Evolutionary conservation across 1,139 yeast genomes (phyloP).

Genomic region (Pneumocystis murina): DNA sequence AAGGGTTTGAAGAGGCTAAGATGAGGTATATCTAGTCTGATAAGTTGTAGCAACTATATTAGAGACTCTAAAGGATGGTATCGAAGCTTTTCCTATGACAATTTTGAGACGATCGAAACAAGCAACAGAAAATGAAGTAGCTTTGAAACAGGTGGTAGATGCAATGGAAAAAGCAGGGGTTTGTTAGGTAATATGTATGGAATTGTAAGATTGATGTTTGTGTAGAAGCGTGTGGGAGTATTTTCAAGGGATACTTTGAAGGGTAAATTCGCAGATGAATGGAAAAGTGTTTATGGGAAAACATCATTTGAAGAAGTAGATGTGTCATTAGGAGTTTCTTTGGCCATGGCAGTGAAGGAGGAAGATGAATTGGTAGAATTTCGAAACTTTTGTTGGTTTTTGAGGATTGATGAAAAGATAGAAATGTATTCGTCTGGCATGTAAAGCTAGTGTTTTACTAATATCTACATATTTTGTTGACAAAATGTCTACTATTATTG

Average conservation of each 20-base stretch:
- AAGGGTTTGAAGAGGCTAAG: constrained; percentile 3
- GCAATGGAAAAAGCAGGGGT: constrained; percentile 33
- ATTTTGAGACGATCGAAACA: constrained; percentile 73
- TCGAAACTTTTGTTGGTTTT: too few species aligned
- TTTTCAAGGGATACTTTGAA: constrained; percentile 59
- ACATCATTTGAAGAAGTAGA: constrained; percentile 40
- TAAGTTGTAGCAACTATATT: constrained; percentile 46
- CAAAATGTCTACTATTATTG: constrained; percentile 76
- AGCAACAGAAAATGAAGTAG: constrained; percentile 51
- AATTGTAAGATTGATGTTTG: neutral
- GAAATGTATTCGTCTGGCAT: constrained; percentile 41
- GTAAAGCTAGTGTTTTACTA: constrained; percentile 64
- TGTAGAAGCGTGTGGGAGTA: constrained; percentile 38
- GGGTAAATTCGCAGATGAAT: constrained; percentile 71
- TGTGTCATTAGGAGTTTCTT: constrained; percentile 39
- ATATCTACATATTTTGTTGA: constrained; percentile 67
- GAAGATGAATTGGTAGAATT: constrained; percentile 42
- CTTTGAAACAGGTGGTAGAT: constrained; percentile 46
- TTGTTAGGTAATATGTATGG: constrained; percentile 16
- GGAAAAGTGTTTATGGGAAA: constrained; percentile 29
- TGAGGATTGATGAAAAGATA: neutral
- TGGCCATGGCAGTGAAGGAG: constrained; percentile 61
- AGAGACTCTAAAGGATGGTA: constrained; percentile 24
- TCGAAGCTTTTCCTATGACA: constrained; percentile 33
- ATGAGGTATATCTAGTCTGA: neutral